Evolutionary conservation across 2,329 filamentous ascomycete genomes (phyloP), one percentile per base, ranked within the genome.

Genomic region (Aspergillus ochraceus): DNA sequence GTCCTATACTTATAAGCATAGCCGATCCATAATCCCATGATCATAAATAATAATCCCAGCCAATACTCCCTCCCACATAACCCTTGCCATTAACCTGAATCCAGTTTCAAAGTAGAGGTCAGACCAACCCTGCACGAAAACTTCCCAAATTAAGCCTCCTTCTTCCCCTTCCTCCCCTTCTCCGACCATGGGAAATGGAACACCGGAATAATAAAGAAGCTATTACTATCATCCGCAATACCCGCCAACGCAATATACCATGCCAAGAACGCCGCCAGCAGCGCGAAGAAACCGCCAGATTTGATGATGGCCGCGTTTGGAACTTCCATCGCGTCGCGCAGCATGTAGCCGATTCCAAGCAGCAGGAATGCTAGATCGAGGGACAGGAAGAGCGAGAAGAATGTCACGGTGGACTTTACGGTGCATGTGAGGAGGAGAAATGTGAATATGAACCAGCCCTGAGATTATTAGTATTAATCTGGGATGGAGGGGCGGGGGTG

Each of bases 181-280:
- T 89, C 89, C 45, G 90, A 93, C 92, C 92, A 97, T 45, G 92
- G 92, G 82, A 97, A 94, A 81, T 96, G 91, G 69, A 89, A 87
- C 62, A 96, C 91, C 53, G 92, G 92, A 60, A 95, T 86, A 74
- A 93, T 82, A 81, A 96, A 93, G 85, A 96, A 96, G 80, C 90
- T 93, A 61, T 81, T 81, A 53, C 70, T 76, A 10, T 68, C 69
- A 59, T 94, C 90, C 56, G 88, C 87, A 59, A 93, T 84, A 82
- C 90, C 90, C 57, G 90, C 89, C 64, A 92, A 81, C n/a, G 90
- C 90, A 68, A 90, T 90, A 76, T 92, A 94, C 91, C 91, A 94
- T 1, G 90, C 90, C 62, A 90, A 70, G 71, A 94, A 93, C 0
- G 90, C 88, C 0, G 90, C 87, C 2, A 93, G 68, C 59, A 93